Evolutionary conservation across 1,284 basidiomycete species (phyloP).

Genomic region (Fomitopsis schrenkii): DNA sequence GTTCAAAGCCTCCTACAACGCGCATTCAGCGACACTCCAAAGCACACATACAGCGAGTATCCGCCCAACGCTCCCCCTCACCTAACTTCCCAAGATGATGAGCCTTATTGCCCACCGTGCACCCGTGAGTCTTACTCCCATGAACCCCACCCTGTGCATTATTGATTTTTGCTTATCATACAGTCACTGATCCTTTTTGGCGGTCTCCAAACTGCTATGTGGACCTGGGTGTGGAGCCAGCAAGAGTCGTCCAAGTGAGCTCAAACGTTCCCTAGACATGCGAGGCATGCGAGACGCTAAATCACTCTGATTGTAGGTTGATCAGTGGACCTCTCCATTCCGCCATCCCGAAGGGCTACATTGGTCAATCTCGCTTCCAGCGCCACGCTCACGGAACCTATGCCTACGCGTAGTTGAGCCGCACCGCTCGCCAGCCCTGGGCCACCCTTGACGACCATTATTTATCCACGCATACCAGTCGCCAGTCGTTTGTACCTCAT

Average conservation of each 20-base stretch:
- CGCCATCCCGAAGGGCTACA: conserved; percentile 24
- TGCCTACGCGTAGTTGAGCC: conserved; percentile 4
- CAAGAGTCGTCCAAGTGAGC: conserved; percentile 22
- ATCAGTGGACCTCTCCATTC: conserved; percentile 19
- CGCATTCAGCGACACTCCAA: conserved; percentile 3
- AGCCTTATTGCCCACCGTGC: conserved; percentile 18
- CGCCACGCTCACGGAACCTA: conserved; percentile 6
- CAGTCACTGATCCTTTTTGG: conserved; percentile 24
- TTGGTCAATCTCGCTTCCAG: conserved; percentile 19
- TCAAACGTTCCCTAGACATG: background rate
- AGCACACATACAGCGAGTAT: background rate
- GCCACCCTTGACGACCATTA: background rate
- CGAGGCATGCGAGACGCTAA: background rate
- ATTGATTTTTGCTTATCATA: background rate
- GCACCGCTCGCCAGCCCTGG: background rate
- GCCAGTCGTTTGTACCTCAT: background rate
- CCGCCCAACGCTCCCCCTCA: conserved; percentile 8
- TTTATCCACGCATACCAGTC: background rate
- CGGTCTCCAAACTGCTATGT: conserved; percentile 21
- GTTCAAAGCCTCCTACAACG: conserved; percentile 8
- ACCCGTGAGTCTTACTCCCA: conserved; percentile 15
- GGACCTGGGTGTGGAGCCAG: conserved; percentile 20
- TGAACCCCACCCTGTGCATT: background rate
- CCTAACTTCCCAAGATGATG: conserved; percentile 14
- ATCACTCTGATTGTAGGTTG: conserved; percentile 6